phyloP scores from a whole-genome alignment of 2,329 filamentous ascomycete genomes.

The Didymella keratinophila region DNA sequence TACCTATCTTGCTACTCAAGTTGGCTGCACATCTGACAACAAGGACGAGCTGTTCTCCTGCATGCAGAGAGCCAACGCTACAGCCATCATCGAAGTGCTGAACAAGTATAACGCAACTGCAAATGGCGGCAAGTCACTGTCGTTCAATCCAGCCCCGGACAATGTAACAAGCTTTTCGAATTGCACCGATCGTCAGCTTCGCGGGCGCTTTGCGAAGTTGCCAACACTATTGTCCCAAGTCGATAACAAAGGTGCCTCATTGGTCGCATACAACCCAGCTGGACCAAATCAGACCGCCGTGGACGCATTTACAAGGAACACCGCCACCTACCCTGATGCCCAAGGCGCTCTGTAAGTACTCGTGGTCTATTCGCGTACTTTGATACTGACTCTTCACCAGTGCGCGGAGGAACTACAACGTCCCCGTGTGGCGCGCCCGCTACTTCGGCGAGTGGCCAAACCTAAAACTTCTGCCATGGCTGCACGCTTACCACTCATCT shows the following conservation, averaged over 20 bases:
- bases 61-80: not conserved
- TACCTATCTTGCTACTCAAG: not conserved
- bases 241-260: not conserved
- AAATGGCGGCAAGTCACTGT: not conserved
- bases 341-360: not conserved
- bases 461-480: not conserved
- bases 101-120: not conserved
- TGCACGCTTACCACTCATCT: not conserved
- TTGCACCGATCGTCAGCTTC: not conserved
- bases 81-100: not conserved
- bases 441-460: not conserved
- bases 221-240: not conserved
- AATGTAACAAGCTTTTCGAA: not conserved
- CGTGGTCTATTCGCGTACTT: too few species aligned
- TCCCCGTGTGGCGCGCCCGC: not conserved
- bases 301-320: not conserved
- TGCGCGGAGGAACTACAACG: not conserved
- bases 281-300: not conserved
- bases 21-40: not conserved
- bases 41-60: not conserved
- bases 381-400: not conserved
- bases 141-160: not conserved
- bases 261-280: not conserved
- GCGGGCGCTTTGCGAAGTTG: not conserved
- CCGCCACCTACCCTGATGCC: not conserved